Conservation (phyloP, 331 rosid genomes). For the Pyrus hybrid region DNA sequence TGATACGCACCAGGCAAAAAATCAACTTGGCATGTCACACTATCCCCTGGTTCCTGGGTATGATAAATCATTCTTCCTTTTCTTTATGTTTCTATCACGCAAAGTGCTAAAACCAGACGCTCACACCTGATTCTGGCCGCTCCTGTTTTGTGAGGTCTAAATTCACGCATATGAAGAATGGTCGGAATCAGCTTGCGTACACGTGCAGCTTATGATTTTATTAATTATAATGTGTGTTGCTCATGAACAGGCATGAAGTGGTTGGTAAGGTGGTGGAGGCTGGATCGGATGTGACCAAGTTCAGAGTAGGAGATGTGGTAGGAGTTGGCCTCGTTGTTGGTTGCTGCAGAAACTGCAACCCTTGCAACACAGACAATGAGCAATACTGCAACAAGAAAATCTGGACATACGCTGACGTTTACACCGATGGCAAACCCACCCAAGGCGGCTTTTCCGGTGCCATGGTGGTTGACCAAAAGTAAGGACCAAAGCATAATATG, state of each 20-base stretch:
- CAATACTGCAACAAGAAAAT: slow-evolving; percentile 77
- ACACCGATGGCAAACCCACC: slow-evolving; percentile 63
- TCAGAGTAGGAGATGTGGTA: slow-evolving; percentile 55
- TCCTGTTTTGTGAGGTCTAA: too few species aligned
- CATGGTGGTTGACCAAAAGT: slow-evolving; percentile 71
- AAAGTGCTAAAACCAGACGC: too few species aligned
- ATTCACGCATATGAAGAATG: too few species aligned
- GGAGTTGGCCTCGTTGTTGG: slow-evolving; percentile 82
- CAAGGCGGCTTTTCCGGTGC: slow-evolving; percentile 85
- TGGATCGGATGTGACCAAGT: slow-evolving; percentile 55
- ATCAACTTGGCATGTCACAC: slow-evolving; percentile 77
- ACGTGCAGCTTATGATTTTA: too few species aligned
- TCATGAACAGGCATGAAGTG: slow-evolving; percentile 56
- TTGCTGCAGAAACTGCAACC: slow-evolving; percentile 55
- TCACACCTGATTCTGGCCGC: too few species aligned
- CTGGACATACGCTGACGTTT: slow-evolving; percentile 71
- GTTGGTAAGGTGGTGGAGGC: slow-evolving; percentile 83
- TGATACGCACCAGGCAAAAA: slow-evolving; percentile 72
- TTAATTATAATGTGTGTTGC: neutral
- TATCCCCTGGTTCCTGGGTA: slow-evolving; percentile 98
- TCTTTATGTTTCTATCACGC: too few species aligned
- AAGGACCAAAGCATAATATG: neutral
- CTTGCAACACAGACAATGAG: slow-evolving; percentile 61
- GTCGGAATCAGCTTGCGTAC: too few species aligned
- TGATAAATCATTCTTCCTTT: too few species aligned